Evolutionary conservation across 257 asterid genomes (phyloP), one percentile per base, ranked within the genome.

Genomic region (Primulina eburnea): DNA sequence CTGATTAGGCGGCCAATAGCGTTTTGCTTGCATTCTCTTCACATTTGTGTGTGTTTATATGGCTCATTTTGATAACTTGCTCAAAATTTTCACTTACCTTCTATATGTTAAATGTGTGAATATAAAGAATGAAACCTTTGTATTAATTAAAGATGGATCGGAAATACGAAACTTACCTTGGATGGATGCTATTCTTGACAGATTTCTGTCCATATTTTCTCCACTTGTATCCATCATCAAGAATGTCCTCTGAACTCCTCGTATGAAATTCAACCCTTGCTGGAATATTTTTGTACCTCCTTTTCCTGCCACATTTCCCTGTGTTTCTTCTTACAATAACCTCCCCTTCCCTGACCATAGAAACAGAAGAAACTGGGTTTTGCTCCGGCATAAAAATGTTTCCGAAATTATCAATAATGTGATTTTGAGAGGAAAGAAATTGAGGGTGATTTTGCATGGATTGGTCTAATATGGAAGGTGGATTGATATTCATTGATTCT

Each of bases 211-310:
- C 98, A 76, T 92, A 92, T 81, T 92, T 90, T 69, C 98, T 80
- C 98, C 98, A 92, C 71, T 90, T 92, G 64, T 84, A 90, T 2
- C 97, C 97, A 83, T 90, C 98, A 71, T 90, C 98, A 79, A 92
- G 98, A 76, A 90, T 90, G 43, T 92, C 97, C 73, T 92, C 95
- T 30, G 76, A 73, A 69, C 97, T 92, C 81, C 91, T 84, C 0
- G 98, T 90, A 77, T 92, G 98, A 64, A 92, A 92, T 34, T 95
- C 97, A 71, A 92, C 83, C 66, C 97, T 90, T 5, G 87, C 90
- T 16, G 96, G 90, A 58, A 85, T 66, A 71, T 73, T 50, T 50
- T 16, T 50, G 21, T 16, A 74, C 76, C 85, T 90, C 79, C 79
- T 88, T 61, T 71, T 80, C 21, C 78, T 90, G 2, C 90, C 82